A percentile compares a stretch with the other conserved stretches of the same genome.
Conservation (phyloP, 2,329 filamentous ascomycete species). For the Pseudomassariella vexata region DNA sequence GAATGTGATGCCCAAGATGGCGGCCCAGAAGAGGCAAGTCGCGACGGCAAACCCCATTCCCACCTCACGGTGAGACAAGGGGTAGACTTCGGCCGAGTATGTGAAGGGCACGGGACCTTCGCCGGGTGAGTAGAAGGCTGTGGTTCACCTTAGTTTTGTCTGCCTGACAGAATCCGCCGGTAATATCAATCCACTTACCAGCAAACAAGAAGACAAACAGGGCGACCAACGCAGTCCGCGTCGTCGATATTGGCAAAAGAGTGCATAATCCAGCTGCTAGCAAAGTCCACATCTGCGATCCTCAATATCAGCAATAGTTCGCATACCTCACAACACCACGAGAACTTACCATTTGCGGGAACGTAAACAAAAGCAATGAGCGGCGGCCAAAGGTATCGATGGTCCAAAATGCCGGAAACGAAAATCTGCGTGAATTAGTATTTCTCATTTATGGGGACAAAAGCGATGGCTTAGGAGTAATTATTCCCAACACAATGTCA, state of each 20-base stretch:
- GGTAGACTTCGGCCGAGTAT: constrained; percentile 65
- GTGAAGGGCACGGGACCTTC: constrained; percentile 65
- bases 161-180: too few species aligned
- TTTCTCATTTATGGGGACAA: too few species aligned
- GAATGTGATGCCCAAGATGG: constrained; percentile 58
- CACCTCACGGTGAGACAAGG: constrained; percentile 63
- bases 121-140: constrained; percentile 55
- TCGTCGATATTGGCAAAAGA: constrained; percentile 30
- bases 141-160: too few species aligned
- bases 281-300: constrained; percentile 50
- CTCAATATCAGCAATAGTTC: background rate
- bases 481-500: too few species aligned
- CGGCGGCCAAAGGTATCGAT: constrained; percentile 64
- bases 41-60: constrained; percentile 67
- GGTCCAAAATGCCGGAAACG: constrained; percentile 58
- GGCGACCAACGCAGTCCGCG: constrained; percentile 41
- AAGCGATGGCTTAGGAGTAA: too few species aligned
- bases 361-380: constrained; percentile 58
- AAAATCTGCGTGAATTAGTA: too few species aligned
- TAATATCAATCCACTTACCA: constrained; percentile 2
- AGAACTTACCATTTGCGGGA: constrained; percentile 49
- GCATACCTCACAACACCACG: constrained; percentile 10
- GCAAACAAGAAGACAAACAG: constrained; percentile 57
- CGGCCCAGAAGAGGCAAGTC: constrained; percentile 56
- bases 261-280: constrained; percentile 57